Conservation (phyloP, 1,284 basidiomycete species). For the Moniliophthora roreri region DNA sequence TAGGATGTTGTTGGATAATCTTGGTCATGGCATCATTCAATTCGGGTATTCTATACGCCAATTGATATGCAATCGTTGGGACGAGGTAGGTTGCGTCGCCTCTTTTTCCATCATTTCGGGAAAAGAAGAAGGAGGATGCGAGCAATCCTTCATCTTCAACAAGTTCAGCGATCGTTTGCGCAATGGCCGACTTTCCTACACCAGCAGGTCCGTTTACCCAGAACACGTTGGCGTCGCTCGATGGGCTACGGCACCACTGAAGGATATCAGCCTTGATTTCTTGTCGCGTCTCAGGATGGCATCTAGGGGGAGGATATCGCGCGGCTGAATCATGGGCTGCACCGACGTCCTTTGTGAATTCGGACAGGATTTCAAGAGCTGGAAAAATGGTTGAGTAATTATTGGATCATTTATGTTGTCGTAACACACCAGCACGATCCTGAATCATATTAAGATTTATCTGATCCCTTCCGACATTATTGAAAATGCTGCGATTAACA, state of each 20-base stretch:
- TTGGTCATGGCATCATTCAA: not conserved
- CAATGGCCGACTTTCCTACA: not conserved
- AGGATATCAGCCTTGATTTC: not conserved
- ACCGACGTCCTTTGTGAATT: no score
- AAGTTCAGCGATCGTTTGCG: not conserved
- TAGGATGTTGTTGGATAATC: not conserved
- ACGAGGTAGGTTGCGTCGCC: not conserved
- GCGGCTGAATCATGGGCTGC: not conserved
- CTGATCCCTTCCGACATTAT: no score
- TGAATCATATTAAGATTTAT: no score
- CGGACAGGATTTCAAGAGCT: no score
- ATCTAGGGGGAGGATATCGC: not conserved
- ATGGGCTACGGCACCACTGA: not conserved
- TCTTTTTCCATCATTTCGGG: not conserved
- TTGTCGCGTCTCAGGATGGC: not conserved
- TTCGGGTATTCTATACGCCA: not conserved
- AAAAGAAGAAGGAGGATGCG: not conserved
- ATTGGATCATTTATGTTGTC: no score
- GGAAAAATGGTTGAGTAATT: no score
- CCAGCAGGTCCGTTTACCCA: not conserved
- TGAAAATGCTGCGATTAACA: no score
- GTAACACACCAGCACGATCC: no score
- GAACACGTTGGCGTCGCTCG: not conserved
- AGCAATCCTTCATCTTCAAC: not conserved
- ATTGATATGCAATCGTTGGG: conserved; percentile 2